Conservation (phyloP, 148 eudicot genomes). For the Fagopyrum homotropicum region DNA sequence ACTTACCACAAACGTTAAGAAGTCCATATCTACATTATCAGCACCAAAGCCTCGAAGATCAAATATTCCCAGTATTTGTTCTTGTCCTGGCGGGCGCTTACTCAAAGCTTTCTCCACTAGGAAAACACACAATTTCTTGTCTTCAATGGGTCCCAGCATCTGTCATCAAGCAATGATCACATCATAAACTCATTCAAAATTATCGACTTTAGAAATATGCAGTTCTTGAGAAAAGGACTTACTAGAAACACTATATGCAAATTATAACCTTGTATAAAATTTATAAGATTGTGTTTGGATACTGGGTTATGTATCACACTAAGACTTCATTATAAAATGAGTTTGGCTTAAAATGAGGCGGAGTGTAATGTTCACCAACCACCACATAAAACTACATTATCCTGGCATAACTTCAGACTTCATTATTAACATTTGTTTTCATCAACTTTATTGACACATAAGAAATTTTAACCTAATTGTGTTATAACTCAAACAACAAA, state of each 20-base stretch:
- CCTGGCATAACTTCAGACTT: background rate
- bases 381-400: background rate
- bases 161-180: slow-evolving; percentile 16
- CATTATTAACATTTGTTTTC: no score
- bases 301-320: background rate
- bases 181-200: background rate
- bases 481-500: background rate
- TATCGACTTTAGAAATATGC: background rate
- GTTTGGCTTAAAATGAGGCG: background rate
- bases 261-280: background rate
- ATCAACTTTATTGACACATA: background rate
- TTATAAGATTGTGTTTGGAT: background rate
- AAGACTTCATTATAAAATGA: background rate
- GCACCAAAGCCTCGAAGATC: slow-evolving; percentile 80
- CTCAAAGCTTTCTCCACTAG: slow-evolving; percentile 84
- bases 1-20: slow-evolving; percentile 80
- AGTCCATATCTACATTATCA: slow-evolving; percentile 72
- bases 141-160: slow-evolving; percentile 48
- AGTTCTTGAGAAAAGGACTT: background rate
- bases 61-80: slow-evolving; percentile 67
- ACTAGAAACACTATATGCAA: background rate
- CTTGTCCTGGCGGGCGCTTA: slow-evolving; percentile 70
- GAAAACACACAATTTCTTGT: slow-evolving; percentile 79
- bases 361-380: background rate
- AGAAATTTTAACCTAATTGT: background rate